Evolutionary conservation across 805 yeast species (phyloP), one percentile per base, ranked within the genome.

Genomic region (Suhomyces faveliae): DNA sequence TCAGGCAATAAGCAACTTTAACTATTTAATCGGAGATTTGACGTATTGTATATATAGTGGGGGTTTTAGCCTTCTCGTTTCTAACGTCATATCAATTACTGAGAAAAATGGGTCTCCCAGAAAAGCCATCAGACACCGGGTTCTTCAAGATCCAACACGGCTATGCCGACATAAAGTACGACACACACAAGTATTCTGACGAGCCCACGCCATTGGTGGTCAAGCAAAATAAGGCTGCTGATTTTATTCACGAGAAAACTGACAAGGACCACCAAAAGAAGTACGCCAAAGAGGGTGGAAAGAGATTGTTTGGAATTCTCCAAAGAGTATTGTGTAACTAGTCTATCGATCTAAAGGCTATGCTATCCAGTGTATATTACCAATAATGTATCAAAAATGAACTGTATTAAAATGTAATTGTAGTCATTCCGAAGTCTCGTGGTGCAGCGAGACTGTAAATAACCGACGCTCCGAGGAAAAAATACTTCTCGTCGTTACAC

Each of bases 71-170:
- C n/a, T 9, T 9, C 7, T 17, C 5, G 6, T 33, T 33, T 33
- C 37, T 8, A 33, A 33, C 25, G 37, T n/a, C 29, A 17, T 39
- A 42, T 27, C 21, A 33, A 9, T 23, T 22, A n/a, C 9, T 12
- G 17, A 33, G 21, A 33, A 42, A 29, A 30, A 51, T 53, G 56
- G 33, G 47, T 13, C 56, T 68, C 39, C 70, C 73, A 9, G 67
- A 66, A 52, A 45, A 40, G 7, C 74, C 74, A 12, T 44, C 59
- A 5, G 58, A 64, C 29, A 58, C 62, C 1, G 67, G 63, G 6
- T 60, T 57, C 10, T 63, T 66, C 23, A 45, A 46, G 7, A 56
- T 57, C 8, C 74, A 69, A 52, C 57, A 62, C 24, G 74, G 74
- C 2, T 69, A 69, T 42, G 59, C 58, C 20, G 64, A 62, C 38